Evolutionary conservation across 306 rosid species (phyloP), one percentile per base, ranked within the genome.

Genomic region (Comarum palustre): DNA sequence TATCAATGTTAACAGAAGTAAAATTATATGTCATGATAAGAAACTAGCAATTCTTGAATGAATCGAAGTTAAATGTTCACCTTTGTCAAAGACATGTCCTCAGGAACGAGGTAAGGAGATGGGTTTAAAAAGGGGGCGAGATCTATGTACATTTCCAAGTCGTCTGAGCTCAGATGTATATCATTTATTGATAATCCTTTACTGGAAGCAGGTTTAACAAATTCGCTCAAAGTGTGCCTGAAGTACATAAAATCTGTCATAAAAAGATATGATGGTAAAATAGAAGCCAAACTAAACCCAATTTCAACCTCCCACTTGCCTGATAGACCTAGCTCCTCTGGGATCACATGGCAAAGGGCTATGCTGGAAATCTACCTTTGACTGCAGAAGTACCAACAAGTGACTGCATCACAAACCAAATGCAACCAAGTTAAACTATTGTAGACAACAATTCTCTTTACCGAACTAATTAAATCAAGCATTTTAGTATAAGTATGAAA

Each of bases 71-170:
- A 59, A 27, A 34, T 76, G 32, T 24, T 82, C 67, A 88, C 98
- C 97, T 91, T 94, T 73, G 98, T 80, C 89, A 91, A 72, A 75
- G 96, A 94, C 97, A 94, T 94, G 73, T 94, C 97, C 78, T 94
- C 97, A 4, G 98, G 97, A 55, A 94, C 96, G 68, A 94, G 83
- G 80, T 91, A 91, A 2, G 97, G 97, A 54, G 97, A 91, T 2
- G 97, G 98, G 73, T 94, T 94, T 82, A 94, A 75, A 86, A 82
- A 94, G 32, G 96, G 97, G 50, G 87, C 86, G 63, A 94, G 96
- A 84, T 94, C 97, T 51, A 94, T 84, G 92, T 87, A 94, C 98
- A 91, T 94, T 85, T 91, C 97, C 76, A 89, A 69, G 91, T 94
- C 98, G 67, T 94, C 98, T 67, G 96, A 82, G 76, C 86, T 89